Conservation (phyloP, 768 basidiomycete species). For the Rubroboletus pulcherrimus region DNA sequence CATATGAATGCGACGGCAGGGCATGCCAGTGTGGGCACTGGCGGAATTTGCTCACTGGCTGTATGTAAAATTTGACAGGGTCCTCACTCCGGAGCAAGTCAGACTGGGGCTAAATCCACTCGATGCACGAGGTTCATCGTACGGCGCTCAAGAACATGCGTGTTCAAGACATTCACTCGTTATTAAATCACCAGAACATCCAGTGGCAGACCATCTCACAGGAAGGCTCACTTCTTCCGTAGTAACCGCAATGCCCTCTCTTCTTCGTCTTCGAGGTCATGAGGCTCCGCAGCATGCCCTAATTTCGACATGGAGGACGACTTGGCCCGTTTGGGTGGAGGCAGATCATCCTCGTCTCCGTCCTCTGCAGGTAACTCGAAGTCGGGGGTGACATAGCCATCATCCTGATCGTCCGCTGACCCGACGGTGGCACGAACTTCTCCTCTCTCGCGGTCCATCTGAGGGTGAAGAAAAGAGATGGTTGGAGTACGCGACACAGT, state of each 20-base stretch:
- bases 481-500: not conserved
- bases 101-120: not conserved
- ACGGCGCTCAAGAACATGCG: not conserved
- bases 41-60: slow-evolving; percentile 14
- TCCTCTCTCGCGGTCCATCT: slow-evolving; percentile 29
- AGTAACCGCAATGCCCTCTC: slow-evolving; percentile 63
- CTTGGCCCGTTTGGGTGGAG: slow-evolving; percentile 33
- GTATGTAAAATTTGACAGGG: slow-evolving; percentile 1
- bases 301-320: slow-evolving; percentile 25
- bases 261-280: slow-evolving; percentile 52
- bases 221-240: slow-evolving; percentile 27
- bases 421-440: slow-evolving; percentile 28
- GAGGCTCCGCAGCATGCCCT: slow-evolving; percentile 18
- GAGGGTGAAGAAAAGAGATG: not conserved
- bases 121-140: not conserved
- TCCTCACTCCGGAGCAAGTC: not conserved
- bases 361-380: slow-evolving; percentile 51
- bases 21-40: not conserved
- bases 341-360: slow-evolving; percentile 34
- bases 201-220: not conserved
- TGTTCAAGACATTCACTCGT: not conserved
- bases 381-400: slow-evolving; percentile 70
- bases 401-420: slow-evolving; percentile 48
- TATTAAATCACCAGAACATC: not conserved
- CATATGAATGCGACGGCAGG: not conserved